Base-by-base conservation (phyloP, 1,284 basidiomycete species). In the Trametes versicolor region DNA sequence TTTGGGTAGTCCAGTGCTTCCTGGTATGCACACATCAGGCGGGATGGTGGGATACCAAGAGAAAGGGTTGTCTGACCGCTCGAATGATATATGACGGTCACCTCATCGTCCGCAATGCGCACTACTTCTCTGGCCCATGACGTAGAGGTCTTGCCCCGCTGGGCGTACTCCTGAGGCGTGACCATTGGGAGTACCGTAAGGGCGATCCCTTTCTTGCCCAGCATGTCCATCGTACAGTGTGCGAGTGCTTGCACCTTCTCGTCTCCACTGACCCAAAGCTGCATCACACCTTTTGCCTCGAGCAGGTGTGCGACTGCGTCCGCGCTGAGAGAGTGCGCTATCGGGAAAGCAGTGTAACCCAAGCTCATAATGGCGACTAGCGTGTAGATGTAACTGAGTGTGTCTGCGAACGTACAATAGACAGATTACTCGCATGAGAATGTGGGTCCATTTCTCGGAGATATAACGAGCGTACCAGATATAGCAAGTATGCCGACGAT, bases 11-110 rank as follows among this genome's bases (percentile, higher is more conserved):
- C 74, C 66, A 17, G 73, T 76, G 13, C 74, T 72, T 8, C 76
- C 75, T 73, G 34, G 13, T 8, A 10, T 34, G 29, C 50, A 6
- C 37, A 12, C 37, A 12, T 13, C 37, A 12, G 37, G 2, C 13
- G 10, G 10, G 37, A 12, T 2, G 8, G 29, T 3, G 29, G 29
- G 29, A 27, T 12, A 27, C 7, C 48, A 7, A 6, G 47, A 21
- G 47, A 21, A 5, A n/a, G 21, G 23, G 25, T 51, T 2, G 12
- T 64, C 19, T 61, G 7, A 78, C 79, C 78, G 29, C 78, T 79
- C 1, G 79, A 80, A 68, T 80, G 80, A n/a, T 78, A 62, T 58
- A 78, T 70, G 9, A 71, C n/a, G 2, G 68, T 60, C 1, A 61
- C 48, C 2, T 60, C 60, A 37, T 70, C 54, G 15, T 55, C 45